Base-by-base conservation (phyloP, 495 filamentous ascomycete species). In the Copromyces sp. region DNA sequence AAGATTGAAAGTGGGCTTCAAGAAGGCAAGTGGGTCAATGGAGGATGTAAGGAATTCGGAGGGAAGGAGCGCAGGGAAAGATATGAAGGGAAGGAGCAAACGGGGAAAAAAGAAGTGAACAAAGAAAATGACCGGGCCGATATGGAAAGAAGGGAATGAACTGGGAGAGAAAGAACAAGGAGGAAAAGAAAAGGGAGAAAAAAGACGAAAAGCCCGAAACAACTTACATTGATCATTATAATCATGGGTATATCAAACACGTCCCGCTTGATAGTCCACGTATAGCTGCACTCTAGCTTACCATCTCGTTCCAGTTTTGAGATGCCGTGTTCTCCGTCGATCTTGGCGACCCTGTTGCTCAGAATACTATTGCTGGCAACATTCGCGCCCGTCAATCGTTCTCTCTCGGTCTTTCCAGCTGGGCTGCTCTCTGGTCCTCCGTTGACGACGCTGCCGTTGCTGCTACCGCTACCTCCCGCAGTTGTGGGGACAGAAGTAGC, bases 241-340 rank as follows among this genome's bases (percentile, higher is more conserved):
- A 99, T 82, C 94, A 97, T 98, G 38, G 95, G 95, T 81, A 99
- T 97, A 81, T 98, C 95, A 83, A 98, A 99, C 65, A 95, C 92
- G 81, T 99, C 95, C 73, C 95, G 86, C 85, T 94, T 95, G 72
- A 98, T 94, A 74, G 93, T 94, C 95, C 95, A 99, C 84, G 92
- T 95, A 82, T 94, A 96, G 76, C 90, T 93, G 84, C 94, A 97
- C 78, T 97, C 93, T 68, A 98, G 90, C 81, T 94, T 95, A 73
- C 95, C 95, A 74, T 97, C 94, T 78, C 89, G 91, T 80, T 91
- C 90, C 1, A 94, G 90, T 61, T 93, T 85, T 45, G 89, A 88
- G 69, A 95, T 92, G 1, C 89, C 92, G 74, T 90, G 89, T 79
- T 96, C 90, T 59, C 90, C 90, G 71, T 91, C 89, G 76, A 95